These are phyloP conservation scores for Penicillium sp. DNA, from an alignment of 2,329 filamentous ascomycete species.

Conservation along the genomic window DNA sequence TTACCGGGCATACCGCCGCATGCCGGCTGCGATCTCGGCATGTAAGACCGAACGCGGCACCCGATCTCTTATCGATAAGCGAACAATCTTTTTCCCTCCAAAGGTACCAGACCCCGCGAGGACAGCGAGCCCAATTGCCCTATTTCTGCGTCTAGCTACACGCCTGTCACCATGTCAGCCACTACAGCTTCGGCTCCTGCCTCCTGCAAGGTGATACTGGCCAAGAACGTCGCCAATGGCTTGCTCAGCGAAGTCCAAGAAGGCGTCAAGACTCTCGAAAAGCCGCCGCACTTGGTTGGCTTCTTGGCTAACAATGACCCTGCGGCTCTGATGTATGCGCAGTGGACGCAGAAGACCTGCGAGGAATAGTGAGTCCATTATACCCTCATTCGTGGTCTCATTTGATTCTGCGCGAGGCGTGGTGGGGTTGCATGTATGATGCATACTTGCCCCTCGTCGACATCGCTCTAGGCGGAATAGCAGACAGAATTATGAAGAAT, in stretches of 20 bases:
- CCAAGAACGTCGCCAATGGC: conserved; percentile 77
- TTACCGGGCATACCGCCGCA: not conserved
- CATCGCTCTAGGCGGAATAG: conserved; percentile 6
- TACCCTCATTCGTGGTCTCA: conserved; percentile 5
- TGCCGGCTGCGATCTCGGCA: conserved; percentile 8
- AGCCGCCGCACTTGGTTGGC: conserved; percentile 74
- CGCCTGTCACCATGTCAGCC: conserved; percentile 29
- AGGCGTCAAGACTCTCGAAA: conserved; percentile 66
- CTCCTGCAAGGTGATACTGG: conserved; percentile 87
- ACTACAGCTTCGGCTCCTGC: conserved; percentile 27
- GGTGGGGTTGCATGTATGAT: conserved; percentile 19
- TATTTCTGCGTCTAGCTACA: conserved; percentile 6
- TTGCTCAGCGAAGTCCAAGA: conserved; percentile 73
- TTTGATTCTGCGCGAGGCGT: conserved; percentile 10
- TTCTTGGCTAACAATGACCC: conserved; percentile 91
- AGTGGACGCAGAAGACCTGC: conserved; percentile 96
- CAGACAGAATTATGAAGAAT: not conserved
- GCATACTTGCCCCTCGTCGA: conserved; percentile 24
- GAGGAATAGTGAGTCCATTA: conserved; percentile 73
- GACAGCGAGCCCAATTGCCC: conserved; percentile 6
- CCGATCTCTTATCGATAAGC: conserved; percentile 37
- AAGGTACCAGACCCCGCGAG: conserved; percentile 9
- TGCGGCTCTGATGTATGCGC: conserved; percentile 85
- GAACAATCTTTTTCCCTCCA: conserved; percentile 31
- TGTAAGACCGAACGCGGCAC: conserved; percentile 29